These are phyloP conservation scores for Wakefieldia striispora DNA, from an alignment of 768 basidiomycete species.

Conservation along the genomic window DNA sequence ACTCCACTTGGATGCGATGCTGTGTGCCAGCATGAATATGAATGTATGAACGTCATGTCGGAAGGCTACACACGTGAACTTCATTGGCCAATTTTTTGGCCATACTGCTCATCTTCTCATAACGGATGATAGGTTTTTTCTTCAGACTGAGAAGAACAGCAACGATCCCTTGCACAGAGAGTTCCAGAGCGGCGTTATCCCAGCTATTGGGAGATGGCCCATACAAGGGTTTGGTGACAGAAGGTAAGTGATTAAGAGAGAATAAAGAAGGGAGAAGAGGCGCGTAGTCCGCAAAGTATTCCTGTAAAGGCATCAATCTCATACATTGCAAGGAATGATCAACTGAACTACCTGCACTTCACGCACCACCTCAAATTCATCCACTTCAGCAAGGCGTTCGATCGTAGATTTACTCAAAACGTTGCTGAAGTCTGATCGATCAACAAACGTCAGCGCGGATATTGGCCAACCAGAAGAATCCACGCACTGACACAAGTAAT, in stretches of 20 bases:
- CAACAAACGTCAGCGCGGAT: slow-evolving; percentile 15
- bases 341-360: slow-evolving; percentile 81
- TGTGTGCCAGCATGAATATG: slow-evolving; percentile 31
- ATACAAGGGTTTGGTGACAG: slow-evolving; percentile 61
- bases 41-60: neutral
- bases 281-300: slow-evolving; percentile 96
- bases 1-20: slow-evolving; percentile 79
- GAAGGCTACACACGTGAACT: slow-evolving; percentile 57
- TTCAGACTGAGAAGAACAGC: slow-evolving; percentile 90
- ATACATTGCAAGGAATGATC: neutral
- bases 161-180: slow-evolving; percentile 75
- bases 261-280: slow-evolving; percentile 85
- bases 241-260: slow-evolving; percentile 78
- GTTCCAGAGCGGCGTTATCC: slow-evolving; percentile 70
- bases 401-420: slow-evolving; percentile 86
- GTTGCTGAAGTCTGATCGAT: slow-evolving; percentile 85
- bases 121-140: slow-evolving; percentile 93
- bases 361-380: slow-evolving; percentile 93
- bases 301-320: slow-evolving; percentile 45
- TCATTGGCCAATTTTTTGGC: slow-evolving; percentile 88
- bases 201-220: slow-evolving; percentile 71
- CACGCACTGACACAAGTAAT: slow-evolving; percentile 98
- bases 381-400: slow-evolving; percentile 88
- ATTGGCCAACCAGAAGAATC: slow-evolving; percentile 36
- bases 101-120: slow-evolving; percentile 90